Evolutionary conservation across 768 basidiomycete species (phyloP), one percentile per base, ranked within the genome.

Genomic region (Mycena rosella): DNA sequence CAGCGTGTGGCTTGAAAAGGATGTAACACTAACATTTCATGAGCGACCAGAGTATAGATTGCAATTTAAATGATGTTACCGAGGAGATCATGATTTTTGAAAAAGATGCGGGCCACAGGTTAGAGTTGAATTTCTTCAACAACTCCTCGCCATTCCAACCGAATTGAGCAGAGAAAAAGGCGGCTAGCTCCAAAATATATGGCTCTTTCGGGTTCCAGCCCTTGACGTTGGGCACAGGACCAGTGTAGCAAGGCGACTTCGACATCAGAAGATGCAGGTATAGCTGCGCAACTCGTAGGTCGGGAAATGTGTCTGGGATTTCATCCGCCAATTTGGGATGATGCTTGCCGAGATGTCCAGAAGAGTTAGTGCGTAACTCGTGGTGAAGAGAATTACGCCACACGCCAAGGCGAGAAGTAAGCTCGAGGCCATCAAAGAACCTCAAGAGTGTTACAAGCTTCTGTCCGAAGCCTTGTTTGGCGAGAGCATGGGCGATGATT

Each of bases 101-200:
- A 56, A 8, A 32, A 45, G 5, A 32, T 2, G 30, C 62, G 15
- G 62, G 62, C 62, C 62, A 63, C 18, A 63, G 24, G 10, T 47
- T 63, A 3, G 22, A 17, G 5, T 55, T 29, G 8, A 63, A 49
- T 18, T 56, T 47, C 34, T 63, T 56, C 14, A 10, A 17, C 48
- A 22, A 3, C 45, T 42, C 6, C 11, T 34, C 32, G 6, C 32
- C 24, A 20, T 40, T 6, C 62, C 62, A 56, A n/a, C 45, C 32
- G 18, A 63, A 63, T 5, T n/a, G 10, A 6, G 8, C 1, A 4
- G 18, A n/a, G 22, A 53, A 63, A 11, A 63, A 24, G 17, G 10
- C 10, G 15, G 62, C 10, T 1, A 63, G 1, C 6, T 22, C 32
- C 32, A 6, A 3, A 8, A 49, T 56, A 17, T n/a, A n/a, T n/a